Evolutionary conservation across 345 rosid species (phyloP).

Genomic region (Eucalyptus cladocalyx): DNA sequence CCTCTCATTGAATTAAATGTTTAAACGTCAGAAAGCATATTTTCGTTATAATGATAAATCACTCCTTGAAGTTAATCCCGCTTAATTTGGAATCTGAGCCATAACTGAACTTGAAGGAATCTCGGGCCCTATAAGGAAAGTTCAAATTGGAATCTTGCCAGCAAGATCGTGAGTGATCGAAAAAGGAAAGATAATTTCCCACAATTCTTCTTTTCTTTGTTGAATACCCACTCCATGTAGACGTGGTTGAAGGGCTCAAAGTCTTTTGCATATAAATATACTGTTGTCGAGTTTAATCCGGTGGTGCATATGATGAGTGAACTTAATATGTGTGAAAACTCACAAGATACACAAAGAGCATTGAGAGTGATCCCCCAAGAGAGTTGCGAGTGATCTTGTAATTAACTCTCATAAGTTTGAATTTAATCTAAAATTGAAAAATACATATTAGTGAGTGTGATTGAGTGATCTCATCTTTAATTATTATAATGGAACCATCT

Average conservation of each 20-base stretch:
- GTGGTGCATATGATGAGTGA: not conserved
- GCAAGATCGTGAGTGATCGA: not conserved
- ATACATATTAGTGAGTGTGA: not conserved
- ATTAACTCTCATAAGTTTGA: not conserved
- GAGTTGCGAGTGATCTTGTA: not conserved
- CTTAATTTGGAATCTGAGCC: not conserved
- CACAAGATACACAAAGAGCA: not conserved
- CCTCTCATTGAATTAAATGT: not conserved
- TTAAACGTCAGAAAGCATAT: not conserved
- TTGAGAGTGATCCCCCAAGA: not conserved
- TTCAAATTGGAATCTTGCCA: not conserved
- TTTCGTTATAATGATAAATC: not conserved
- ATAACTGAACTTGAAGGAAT: not conserved
- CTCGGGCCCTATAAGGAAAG: not conserved
- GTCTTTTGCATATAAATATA: not conserved
- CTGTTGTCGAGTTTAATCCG: not conserved
- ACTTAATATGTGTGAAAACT: not conserved
- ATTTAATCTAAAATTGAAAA: not conserved
- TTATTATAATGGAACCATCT: not conserved
- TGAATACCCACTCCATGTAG: not conserved
- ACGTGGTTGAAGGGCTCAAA: not conserved
- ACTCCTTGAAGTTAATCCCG: not conserved
- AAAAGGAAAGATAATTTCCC: not conserved
- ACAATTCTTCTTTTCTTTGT: not conserved
- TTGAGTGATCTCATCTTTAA: not conserved